Evolutionary conservation across 108 stramenopile genomes (phyloP), one percentile per base, ranked within the genome.

Genomic region (Cyclotella cryptica): DNA sequence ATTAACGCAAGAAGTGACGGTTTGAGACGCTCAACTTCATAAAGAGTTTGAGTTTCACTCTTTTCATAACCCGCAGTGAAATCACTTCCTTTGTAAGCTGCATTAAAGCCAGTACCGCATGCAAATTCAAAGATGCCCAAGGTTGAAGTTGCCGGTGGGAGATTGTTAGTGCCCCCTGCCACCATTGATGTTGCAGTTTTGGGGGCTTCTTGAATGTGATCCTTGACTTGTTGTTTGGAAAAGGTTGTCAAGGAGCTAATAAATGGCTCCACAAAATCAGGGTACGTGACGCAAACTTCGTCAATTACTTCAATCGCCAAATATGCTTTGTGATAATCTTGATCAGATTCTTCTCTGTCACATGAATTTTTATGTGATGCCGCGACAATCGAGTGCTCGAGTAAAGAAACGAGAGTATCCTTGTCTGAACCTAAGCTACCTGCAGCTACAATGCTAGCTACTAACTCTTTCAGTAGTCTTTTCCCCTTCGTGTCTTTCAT

Each of bases 71-170:
- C 41, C n/a, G 51, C 9, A 22, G 49, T 42, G 27, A 51, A 22
- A 47, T 81, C 73, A 22, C 66, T 75, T 41, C 69, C 64, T 18
- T 39, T 49, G 3, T 22, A 47, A 17, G 66, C 17, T 47, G 59
- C 49, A 74, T 73, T 59, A 40, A 83, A 79, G 43, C 74, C 78
- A 42, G 72, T 39, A 5, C 72, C 75, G 65, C 69, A 79, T 29
- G 86, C 82, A 55, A 86, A 68, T 43, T 80, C 84, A 17, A 95
- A 74, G 43, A 95, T 88, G 17, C 89, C 92, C 18, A 71, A 52
- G 8, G 84, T 89, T 7, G 94, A 91, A 26, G 91, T 95, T 79
- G 80, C 70, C 58, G 85, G 52, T 74, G 64, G 21, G 19, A 86
- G 72, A 73, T 71, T 52, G 62, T 40, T 68, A 40, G 61, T 39